These are phyloP conservation scores for Hymenoscyphus linearis DNA, from an alignment of 2,329 filamentous ascomycete species.

Conservation along the genomic window DNA sequence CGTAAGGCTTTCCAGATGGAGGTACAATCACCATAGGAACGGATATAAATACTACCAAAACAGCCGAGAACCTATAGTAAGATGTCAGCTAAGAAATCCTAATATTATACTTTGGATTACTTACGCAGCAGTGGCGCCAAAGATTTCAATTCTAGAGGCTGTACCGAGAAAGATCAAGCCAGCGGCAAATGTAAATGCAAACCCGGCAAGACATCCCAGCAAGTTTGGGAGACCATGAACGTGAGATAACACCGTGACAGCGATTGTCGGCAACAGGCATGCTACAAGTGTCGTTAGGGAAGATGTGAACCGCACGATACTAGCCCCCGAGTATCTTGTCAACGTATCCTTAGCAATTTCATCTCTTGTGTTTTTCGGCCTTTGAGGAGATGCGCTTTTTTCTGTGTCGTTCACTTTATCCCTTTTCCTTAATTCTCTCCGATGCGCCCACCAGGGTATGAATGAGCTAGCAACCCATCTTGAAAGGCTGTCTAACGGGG, in stretches of 20 bases:
- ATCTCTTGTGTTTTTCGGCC: not conserved
- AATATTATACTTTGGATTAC: no score
- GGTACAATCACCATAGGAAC: conserved; percentile 2
- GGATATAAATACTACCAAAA: conserved; percentile 4
- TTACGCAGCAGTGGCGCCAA: conserved; percentile 12
- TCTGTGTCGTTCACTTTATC: not conserved
- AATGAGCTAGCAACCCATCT: conserved; percentile 5
- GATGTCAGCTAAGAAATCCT: not conserved
- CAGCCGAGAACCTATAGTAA: conserved; percentile 1
- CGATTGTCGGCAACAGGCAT: conserved; percentile 10
- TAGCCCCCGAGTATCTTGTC: conserved; percentile 1
- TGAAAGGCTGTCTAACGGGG: conserved; percentile 1
- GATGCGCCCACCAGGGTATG: not conserved
- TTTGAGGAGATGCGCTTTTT: not conserved
- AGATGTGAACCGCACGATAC: conserved; percentile 6
- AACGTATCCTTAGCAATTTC: not conserved
- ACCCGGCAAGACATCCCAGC: conserved; percentile 6
- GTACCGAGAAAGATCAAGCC: conserved; percentile 8
- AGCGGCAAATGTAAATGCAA: conserved; percentile 9
- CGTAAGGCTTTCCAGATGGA: not conserved
- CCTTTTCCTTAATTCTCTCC: not conserved
- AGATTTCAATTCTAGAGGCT: conserved; percentile 9
- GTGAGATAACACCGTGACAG: conserved; percentile 8
- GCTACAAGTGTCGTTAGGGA: conserved; percentile 8
- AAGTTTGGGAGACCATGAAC: conserved; percentile 1